Evolutionary conservation across 2,329 filamentous ascomycete species (phyloP).

Genomic region (Penicillium sp.): DNA sequence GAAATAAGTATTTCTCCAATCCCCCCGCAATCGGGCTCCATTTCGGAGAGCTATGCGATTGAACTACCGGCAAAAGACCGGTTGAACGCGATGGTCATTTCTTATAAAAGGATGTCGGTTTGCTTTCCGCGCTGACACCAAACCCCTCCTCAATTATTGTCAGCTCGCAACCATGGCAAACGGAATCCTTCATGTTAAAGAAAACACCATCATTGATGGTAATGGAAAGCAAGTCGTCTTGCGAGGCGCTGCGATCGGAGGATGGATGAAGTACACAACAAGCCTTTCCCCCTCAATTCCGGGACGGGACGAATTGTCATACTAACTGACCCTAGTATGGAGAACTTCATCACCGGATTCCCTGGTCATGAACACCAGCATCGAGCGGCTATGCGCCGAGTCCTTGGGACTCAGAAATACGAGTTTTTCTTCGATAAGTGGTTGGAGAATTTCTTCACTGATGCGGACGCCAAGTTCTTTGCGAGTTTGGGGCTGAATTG

Average conservation of each 20-base stretch:
- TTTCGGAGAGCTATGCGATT: slow-evolving; percentile 2
- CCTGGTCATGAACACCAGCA: slow-evolving; percentile 64
- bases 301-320: not conserved
- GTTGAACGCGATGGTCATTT: not conserved
- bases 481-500: slow-evolving; percentile 63
- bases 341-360: slow-evolving; percentile 70
- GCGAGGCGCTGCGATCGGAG: slow-evolving; percentile 54
- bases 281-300: not conserved
- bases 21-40: slow-evolving; percentile 19
- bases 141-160: not conserved
- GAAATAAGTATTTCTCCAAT: slow-evolving; percentile 9
- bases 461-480: slow-evolving; percentile 64
- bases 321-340: slow-evolving; percentile 50
- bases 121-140: not conserved
- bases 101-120: slow-evolving; percentile 2
- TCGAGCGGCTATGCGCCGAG: slow-evolving; percentile 59
- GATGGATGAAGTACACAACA: slow-evolving; percentile 51
- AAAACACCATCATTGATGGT: slow-evolving; percentile 54
- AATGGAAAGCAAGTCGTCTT: slow-evolving; percentile 56
- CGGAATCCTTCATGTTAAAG: slow-evolving; percentile 51
- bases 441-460: slow-evolving; percentile 65
- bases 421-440: slow-evolving; percentile 66
- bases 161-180: slow-evolving; percentile 31
- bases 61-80: slow-evolving; percentile 14
- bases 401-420: slow-evolving; percentile 62